Base-by-base conservation (phyloP, 495 filamentous ascomycete species). In the Coniosporium apollinis region DNA sequence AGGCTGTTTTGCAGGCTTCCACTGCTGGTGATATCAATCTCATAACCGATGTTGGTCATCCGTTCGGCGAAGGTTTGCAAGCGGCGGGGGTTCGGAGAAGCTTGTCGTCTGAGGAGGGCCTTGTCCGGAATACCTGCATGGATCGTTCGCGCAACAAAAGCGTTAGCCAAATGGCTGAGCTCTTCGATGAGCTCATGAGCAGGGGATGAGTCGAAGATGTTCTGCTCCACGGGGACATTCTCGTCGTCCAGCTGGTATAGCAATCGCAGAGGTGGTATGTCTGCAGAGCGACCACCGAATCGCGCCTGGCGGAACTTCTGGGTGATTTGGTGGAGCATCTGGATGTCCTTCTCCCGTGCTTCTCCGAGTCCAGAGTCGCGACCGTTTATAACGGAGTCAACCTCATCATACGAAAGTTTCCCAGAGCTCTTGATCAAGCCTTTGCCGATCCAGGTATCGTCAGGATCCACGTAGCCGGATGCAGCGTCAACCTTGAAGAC, bases 201-300 rank as follows among this genome's bases (percentile, higher is more conserved):
- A 10, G 76, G 68, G 16, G 80, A 82, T 15, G 80, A 83, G 51
- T 94, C 78, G 50, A 96, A 96, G 37, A 97, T 82, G 61, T 96
- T 97, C 48, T 82, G 72, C 59, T 89, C 84, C 17, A 94, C 82
- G 0, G 87, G 89, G 22, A 94, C 82, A 52, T 94, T 94, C 64
- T 97, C 89, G 45, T 97, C 89, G 47, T 97, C 91, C n/a, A 94
- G 71, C 54, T 89, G 80, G 51, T 93, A 79, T 25, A 96, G 61
- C 22, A 97, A 69, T 28, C 89, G 79, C 33, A 96, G 70, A 30
- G 86, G 73, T 14, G 86, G 79, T 41, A 92, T 79, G 6, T 78
- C 69, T 21, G 76, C 69, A 17, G 72, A 70, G 16, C 76, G 76
- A 35, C 83, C 76, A 31, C 80, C 80, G 42, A 89, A 78, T 29